Conservation (phyloP, 768 basidiomycete genomes). For the Xerocomellus chrysenteron region DNA sequence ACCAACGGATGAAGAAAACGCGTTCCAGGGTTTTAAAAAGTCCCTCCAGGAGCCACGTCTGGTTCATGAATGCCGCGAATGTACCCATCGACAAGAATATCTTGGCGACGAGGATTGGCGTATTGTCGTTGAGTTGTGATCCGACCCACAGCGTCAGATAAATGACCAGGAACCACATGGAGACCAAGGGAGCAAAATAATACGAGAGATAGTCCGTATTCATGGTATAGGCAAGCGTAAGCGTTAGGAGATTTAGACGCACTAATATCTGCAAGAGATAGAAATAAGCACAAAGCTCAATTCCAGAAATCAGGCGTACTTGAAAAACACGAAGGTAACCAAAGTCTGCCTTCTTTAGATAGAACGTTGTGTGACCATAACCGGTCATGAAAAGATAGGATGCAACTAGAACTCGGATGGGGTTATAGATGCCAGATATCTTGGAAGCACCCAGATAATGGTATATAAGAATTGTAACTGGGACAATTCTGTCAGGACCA, state of each 20-base stretch:
- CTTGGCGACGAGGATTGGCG: slow-evolving; percentile 67
- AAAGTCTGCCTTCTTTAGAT: slow-evolving; percentile 87
- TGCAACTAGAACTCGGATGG: slow-evolving; percentile 84
- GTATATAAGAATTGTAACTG: slow-evolving; percentile 89
- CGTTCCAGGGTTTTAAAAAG: slow-evolving; percentile 62
- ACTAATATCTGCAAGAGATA: slow-evolving; percentile 56
- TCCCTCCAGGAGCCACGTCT: slow-evolving; percentile 58
- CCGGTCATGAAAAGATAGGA: slow-evolving; percentile 93
- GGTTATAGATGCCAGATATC: slow-evolving; percentile 91
- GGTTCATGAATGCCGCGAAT: slow-evolving; percentile 65
- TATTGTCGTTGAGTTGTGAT: slow-evolving; percentile 68
- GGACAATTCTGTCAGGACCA: neutral
- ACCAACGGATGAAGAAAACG: slow-evolving; percentile 80
- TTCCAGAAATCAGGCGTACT: slow-evolving; percentile 36
- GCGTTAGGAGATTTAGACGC: slow-evolving; percentile 79
- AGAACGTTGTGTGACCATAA: slow-evolving; percentile 87
- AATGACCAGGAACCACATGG: slow-evolving; percentile 87
- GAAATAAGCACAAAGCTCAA: neutral
- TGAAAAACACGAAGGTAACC: slow-evolving; percentile 74
- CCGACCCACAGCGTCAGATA: slow-evolving; percentile 77
- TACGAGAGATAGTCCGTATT: slow-evolving; percentile 89
- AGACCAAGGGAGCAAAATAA: slow-evolving; percentile 88
- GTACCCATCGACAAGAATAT: slow-evolving; percentile 61
- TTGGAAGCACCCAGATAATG: slow-evolving; percentile 91
- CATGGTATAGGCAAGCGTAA: slow-evolving; percentile 86